phyloP scores from a whole-genome alignment of 306 rosid species.

The Comarum palustre region DNA sequence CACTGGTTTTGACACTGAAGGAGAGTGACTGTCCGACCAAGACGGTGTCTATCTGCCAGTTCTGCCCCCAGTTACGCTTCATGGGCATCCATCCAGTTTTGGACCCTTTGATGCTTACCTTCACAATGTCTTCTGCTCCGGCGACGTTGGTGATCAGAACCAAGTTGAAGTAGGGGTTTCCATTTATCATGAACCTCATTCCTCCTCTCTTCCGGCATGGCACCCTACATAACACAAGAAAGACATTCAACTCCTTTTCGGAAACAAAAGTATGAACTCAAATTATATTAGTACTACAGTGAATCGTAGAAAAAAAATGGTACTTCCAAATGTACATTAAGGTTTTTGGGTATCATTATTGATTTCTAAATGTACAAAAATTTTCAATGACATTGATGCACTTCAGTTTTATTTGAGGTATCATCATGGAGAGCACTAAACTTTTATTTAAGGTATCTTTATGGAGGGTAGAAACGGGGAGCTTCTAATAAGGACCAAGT shows the following conservation, averaged over 20 bases:
- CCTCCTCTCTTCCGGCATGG: slow-evolving; percentile 71
- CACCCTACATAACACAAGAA: slow-evolving; percentile 40
- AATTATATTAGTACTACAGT: neutral
- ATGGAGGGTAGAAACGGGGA: too few relatives aligned
- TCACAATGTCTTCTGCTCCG: slow-evolving; percentile 72
- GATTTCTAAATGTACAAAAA: too few relatives aligned
- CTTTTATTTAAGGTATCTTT: too few relatives aligned
- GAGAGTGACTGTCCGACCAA: slow-evolving; percentile 79
- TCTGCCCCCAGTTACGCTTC: slow-evolving; percentile 93
- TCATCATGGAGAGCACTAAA: too few relatives aligned
- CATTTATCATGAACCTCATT: slow-evolving; percentile 75
- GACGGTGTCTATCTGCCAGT: slow-evolving; percentile 55
- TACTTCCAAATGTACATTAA: too few relatives aligned
- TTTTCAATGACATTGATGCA: too few relatives aligned
- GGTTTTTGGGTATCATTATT: too few relatives aligned
- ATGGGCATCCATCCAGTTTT: slow-evolving; percentile 62
- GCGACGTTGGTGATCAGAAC: slow-evolving; percentile 77
- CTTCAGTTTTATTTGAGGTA: too few relatives aligned
- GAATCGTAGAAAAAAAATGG: neutral
- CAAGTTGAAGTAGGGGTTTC: slow-evolving; percentile 73
- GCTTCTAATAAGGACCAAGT: too few relatives aligned
- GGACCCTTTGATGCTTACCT: slow-evolving; percentile 61
- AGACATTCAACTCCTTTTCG: too few relatives aligned
- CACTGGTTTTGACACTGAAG: slow-evolving; percentile 72
- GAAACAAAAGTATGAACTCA: too few relatives aligned